These are phyloP conservation scores for Globisporangium barbulae DNA, from an alignment of 352 stramenopile species.

Conservation along the genomic window DNA sequence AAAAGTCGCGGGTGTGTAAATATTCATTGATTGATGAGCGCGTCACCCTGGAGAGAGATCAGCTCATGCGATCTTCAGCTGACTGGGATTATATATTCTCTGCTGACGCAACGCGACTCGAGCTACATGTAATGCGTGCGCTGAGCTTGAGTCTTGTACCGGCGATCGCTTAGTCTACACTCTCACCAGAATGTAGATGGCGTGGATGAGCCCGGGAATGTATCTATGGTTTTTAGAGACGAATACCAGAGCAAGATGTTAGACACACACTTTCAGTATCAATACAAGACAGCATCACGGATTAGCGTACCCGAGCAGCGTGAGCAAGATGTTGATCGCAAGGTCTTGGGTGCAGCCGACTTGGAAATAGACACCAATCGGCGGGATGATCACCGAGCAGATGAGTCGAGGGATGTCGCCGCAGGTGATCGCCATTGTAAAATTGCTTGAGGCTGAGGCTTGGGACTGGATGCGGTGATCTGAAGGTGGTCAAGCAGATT, in stretches of 20 bases:
- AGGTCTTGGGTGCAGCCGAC: constrained; percentile 37
- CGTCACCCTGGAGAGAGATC: no score
- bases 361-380: constrained; percentile 40
- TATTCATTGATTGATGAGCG: no score
- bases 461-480: not conserved
- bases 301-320: constrained; percentile 40
- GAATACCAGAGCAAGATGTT: not conserved
- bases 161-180: constrained; percentile 25
- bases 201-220: constrained; percentile 68
- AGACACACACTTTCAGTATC: not conserved
- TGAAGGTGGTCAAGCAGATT: not conserved
- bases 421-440: constrained; percentile 54
- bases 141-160: no score
- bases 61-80: no score
- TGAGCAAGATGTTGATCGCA: constrained; percentile 69
- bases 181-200: constrained; percentile 70
- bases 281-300: not conserved
- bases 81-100: no score
- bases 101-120: no score
- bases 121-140: no score
- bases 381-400: constrained; percentile 61
- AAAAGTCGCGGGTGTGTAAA: no score
- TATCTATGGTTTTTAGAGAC: constrained; percentile 27
- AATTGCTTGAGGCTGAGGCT: not conserved
- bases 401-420: constrained; percentile 67